Conservation (phyloP, 345 rosid species). For the Bruguiera parviflora region DNA sequence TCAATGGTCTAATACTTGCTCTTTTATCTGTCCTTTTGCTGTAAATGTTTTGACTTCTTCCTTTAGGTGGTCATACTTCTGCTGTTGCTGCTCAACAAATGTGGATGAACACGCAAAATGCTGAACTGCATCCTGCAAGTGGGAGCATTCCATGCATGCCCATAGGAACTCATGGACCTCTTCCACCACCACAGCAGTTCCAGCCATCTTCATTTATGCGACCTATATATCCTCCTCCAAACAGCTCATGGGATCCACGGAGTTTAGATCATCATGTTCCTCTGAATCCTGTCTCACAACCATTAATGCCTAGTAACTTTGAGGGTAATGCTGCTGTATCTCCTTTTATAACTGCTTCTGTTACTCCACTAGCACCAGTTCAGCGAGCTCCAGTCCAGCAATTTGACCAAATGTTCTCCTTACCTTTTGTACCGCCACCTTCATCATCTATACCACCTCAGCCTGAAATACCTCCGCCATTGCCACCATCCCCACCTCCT, state of each 20-base stretch:
- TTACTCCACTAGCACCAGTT: constrained; percentile 70
- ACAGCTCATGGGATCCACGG: constrained; percentile 74
- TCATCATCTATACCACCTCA: constrained; percentile 43
- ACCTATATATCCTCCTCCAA: constrained; percentile 61
- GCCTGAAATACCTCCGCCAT: constrained; percentile 32
- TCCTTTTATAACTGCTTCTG: constrained; percentile 67
- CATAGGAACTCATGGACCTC: constrained; percentile 47
- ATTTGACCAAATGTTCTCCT: constrained; percentile 56
- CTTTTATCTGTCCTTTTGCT: not conserved
- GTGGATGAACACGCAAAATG: constrained; percentile 38
- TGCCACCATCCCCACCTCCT: constrained; percentile 76
- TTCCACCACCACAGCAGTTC: constrained; percentile 62
- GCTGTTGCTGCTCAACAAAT: constrained; percentile 34
- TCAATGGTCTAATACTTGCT: not conserved
- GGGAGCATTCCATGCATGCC: constrained; percentile 58
- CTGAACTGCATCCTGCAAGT: constrained; percentile 40
- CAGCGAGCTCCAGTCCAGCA: constrained; percentile 63
- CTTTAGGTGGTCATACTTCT: constrained; percentile 35
- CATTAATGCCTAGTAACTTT: constrained; percentile 44
- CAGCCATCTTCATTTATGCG: constrained; percentile 67
- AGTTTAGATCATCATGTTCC: constrained; percentile 55
- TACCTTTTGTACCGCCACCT: constrained; percentile 47
- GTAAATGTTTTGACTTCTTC: constrained; percentile 19
- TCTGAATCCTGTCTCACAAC: constrained; percentile 50
- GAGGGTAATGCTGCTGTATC: constrained; percentile 51